Evolutionary conservation across 306 rosid genomes (phyloP), one percentile per base, ranked within the genome.

Genomic region (Vigna reflexopilosa): DNA sequence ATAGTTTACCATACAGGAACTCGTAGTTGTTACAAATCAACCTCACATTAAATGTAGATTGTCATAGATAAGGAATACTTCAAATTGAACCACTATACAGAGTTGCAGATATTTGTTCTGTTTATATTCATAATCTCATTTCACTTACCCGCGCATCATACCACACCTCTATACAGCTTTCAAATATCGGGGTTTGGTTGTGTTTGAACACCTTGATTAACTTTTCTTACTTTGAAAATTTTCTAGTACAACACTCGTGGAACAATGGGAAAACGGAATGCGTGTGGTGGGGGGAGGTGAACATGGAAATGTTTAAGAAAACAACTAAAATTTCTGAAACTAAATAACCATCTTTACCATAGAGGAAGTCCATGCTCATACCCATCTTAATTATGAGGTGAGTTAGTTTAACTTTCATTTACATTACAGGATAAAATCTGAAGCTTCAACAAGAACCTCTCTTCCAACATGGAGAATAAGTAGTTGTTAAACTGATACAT

Each of bases 21-120:
- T 54, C 22, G 40, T 64, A 85, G 47, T 78, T 32, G 52, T 47
- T 78, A 72, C 47, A 58, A 52, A 73, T 70, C 47, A 80, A 76
- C 80, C 51, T 40, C 56, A 82, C 76, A 65, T 47, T 5, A 48
- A 70, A 19, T 58, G 47, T 63, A 76, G 77, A 70, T 45, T 45
- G 63, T 57, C 76, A 71, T 56, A 70, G 79, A 70, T 76, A 65
- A 59, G 49, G 16, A 47, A 69, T 62, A 47, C 52, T 51, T 63
- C 13, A 24, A 78, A 74, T 48, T 81, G 34, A 51, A 72, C 74
- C 24, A 15, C 26, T 38, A 51, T 36, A 30, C 30, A 52, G 72
- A 45, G 7, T 26, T 49, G 67, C 76, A 22, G 54, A 12, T 76
- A 20, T 58, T 51, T 50, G 73, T 19, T 40, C n/a, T 20, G 70